phyloP scores from a whole-genome alignment of 23 red algal species.

The Gracilariopsis chorda region DNA sequence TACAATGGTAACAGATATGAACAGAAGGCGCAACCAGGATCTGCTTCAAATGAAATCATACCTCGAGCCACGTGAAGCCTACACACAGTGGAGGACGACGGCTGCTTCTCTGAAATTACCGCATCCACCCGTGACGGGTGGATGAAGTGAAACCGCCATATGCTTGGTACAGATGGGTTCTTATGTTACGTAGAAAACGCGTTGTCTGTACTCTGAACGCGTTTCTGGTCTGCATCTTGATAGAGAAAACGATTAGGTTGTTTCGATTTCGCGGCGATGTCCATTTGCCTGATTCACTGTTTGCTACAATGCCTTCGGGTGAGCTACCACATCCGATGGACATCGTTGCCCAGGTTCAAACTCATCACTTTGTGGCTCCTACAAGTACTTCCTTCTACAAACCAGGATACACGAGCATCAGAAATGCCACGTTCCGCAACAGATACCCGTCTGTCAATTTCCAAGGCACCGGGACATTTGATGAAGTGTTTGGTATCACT shows the following conservation, averaged over 20 bases:
- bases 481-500: conserved; percentile 60
- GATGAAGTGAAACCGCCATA: not conserved
- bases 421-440: conserved; percentile 55
- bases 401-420: conserved; percentile 38
- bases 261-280: conserved; percentile 13
- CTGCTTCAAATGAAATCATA: too few species aligned
- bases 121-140: too few species aligned
- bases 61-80: too few species aligned
- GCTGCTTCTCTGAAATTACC: too few species aligned
- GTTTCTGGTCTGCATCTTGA: not conserved
- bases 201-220: conserved; percentile 26
- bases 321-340: conserved; percentile 48
- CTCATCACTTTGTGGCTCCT: not conserved
- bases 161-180: not conserved
- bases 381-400: not conserved
- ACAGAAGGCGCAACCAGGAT: too few species aligned
- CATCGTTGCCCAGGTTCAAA: conserved; percentile 44
- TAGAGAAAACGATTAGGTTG: conserved; percentile 9
- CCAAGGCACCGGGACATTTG: conserved; percentile 32
- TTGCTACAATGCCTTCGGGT: not conserved
- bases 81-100: too few species aligned
- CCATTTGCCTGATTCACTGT: not conserved
- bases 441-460: conserved; percentile 38
- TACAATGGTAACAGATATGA: too few species aligned
- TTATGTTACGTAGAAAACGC: not conserved